These are phyloP conservation scores for Cryptococcus jaspeensis DNA, from an alignment of 1,284 basidiomycete species.

Conservation along the genomic window DNA sequence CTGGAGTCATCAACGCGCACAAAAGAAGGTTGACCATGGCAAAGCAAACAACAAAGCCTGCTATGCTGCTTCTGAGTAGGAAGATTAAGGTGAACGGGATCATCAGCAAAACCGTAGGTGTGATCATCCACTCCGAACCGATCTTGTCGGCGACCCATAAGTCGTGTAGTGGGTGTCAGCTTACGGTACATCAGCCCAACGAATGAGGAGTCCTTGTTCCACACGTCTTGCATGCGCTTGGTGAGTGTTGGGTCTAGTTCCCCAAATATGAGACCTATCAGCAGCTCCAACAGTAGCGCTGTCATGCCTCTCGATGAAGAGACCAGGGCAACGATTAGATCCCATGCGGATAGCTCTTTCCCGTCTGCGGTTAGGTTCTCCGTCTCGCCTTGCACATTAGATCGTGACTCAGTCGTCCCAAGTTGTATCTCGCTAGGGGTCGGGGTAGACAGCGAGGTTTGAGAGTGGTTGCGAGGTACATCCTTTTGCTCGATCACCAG, in stretches of 20 bases:
- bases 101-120: conserved; percentile 57
- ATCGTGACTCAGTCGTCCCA: background rate
- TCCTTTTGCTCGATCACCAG: conserved; percentile 55
- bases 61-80: conserved; percentile 57
- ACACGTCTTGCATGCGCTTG: conserved; percentile 62
- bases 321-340: conserved; percentile 55
- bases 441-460: background rate
- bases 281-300: conserved; percentile 58
- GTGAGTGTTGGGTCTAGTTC: conserved; percentile 56
- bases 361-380: conserved; percentile 10
- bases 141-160: conserved; percentile 57
- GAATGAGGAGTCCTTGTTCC: conserved; percentile 61
- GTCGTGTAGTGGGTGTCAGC: no score
- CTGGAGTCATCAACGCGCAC: conserved; percentile 25
- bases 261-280: conserved; percentile 58
- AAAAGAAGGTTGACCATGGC: conserved; percentile 7
- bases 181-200: conserved; percentile 68
- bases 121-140: conserved; percentile 63
- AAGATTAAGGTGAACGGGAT: conserved; percentile 68
- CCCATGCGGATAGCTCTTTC: conserved; percentile 44
- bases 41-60: conserved; percentile 58
- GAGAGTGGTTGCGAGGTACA: conserved; percentile 25
- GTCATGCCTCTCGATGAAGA: conserved; percentile 61
- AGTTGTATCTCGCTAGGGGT: background rate
- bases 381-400: no score